A percentile compares a stretch with the other conserved stretches of the same genome.
Evolutionary conservation across 2,329 filamentous ascomycete species (phyloP).

Genomic region (Colletotrichum magnum): DNA sequence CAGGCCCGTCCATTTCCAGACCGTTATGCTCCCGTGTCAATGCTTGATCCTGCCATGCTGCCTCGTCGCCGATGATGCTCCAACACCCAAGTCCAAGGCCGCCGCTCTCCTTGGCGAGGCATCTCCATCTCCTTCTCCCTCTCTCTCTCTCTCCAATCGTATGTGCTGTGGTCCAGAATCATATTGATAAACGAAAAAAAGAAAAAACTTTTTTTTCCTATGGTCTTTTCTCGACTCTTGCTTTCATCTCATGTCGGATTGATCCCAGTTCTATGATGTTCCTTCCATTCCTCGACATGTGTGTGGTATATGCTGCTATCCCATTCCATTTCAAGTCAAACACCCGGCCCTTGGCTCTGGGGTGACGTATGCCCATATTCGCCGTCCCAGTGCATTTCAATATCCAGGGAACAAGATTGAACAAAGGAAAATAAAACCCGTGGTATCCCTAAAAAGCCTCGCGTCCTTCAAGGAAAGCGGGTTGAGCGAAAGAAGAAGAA

Average conservation of each 20-base stretch:
- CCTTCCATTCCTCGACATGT: conserved; percentile 36
- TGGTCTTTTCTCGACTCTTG: conserved; percentile 40
- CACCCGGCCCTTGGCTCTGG: conserved; percentile 38
- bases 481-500: conserved; percentile 23
- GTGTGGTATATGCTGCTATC: conserved; percentile 38
- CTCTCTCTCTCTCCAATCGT: neutral
- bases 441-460: conserved; percentile 34
- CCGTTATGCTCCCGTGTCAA: conserved; percentile 29
- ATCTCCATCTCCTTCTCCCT: neutral
- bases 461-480: conserved; percentile 40
- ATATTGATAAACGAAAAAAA: conserved; percentile 14
- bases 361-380: conserved; percentile 39
- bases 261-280: conserved; percentile 41
- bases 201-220: conserved; percentile 39
- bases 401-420: conserved; percentile 19
- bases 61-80: too few relatives aligned
- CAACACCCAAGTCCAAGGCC: neutral
- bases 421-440: conserved; percentile 11
- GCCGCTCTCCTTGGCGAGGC: neutral
- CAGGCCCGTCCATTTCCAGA: conserved; percentile 28
- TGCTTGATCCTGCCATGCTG: conserved; percentile 25
- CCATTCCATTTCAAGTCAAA: conserved; percentile 35
- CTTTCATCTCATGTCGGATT: conserved; percentile 39
- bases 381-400: conserved; percentile 34
- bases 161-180: conserved; percentile 13